These are phyloP conservation scores for Melanogaster broomeanus DNA, from an alignment of 768 basidiomycete genomes.

Conservation along the genomic window DNA sequence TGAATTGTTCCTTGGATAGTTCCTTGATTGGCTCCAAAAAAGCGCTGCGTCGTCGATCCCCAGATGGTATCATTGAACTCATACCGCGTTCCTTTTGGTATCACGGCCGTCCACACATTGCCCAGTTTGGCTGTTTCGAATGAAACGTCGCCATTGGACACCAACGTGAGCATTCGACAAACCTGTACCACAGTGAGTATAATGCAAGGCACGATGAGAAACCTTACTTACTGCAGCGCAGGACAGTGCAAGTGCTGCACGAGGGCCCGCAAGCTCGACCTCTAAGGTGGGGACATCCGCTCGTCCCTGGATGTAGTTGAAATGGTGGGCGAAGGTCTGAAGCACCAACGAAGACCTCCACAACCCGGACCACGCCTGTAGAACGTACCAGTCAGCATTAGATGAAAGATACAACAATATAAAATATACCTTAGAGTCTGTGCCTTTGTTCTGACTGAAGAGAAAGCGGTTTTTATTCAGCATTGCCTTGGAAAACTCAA, in stretches of 20 bases:
- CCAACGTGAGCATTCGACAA: conserved; percentile 4
- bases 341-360: conserved; percentile 10
- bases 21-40: conserved; percentile 7
- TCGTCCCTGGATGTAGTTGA: too few species aligned
- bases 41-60: conserved; percentile 5
- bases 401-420: too few species aligned
- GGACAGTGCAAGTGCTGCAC: conserved; percentile 7
- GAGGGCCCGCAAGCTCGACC: background rate
- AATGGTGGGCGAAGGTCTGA: conserved; percentile 11
- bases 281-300: conserved; percentile 6
- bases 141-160: background rate
- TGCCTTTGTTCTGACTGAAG: too few species aligned
- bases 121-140: conserved; percentile 1
- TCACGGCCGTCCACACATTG: conserved; percentile 5
- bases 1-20: conserved; percentile 4
- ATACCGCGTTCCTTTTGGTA: conserved; percentile 7
- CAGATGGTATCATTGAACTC: conserved; percentile 10
- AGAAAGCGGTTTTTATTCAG: too few species aligned
- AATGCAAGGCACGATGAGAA: background rate
- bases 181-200: background rate
- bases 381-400: too few species aligned
- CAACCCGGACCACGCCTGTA: too few species aligned
- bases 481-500: background rate
- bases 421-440: too few species aligned
- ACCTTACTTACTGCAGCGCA: conserved; percentile 1